These are phyloP conservation scores for Angomonas deanei DNA, from an alignment of 208 protist species.

Conservation along the genomic window DNA sequence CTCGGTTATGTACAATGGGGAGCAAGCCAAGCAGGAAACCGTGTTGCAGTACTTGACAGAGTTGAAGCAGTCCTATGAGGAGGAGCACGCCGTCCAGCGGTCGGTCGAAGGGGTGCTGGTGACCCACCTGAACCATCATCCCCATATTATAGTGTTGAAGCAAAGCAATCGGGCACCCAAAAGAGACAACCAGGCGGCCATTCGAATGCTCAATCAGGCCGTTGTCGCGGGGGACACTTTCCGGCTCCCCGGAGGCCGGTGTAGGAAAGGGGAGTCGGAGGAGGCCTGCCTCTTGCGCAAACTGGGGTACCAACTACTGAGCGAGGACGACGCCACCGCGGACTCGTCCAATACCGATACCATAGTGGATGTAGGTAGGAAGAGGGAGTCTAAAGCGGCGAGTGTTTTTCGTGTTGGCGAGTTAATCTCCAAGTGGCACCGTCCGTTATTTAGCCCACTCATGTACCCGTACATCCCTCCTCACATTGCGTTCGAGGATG, in stretches of 20 bases:
- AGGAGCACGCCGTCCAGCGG: conserved; percentile 69
- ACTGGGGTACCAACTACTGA: conserved; percentile 60
- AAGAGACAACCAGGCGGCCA: background rate
- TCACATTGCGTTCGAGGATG: conserved; percentile 66
- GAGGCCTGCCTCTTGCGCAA: conserved; percentile 72
- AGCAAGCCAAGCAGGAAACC: conserved; percentile 30
- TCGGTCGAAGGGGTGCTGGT: conserved; percentile 90
- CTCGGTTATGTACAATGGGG: conserved; percentile 9
- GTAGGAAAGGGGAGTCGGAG: conserved; percentile 60
- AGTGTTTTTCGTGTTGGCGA: conserved; percentile 53
- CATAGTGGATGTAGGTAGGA: conserved; percentile 6
- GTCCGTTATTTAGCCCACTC: conserved; percentile 77
- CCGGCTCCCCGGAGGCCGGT: conserved; percentile 72
- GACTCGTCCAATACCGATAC: background rate
- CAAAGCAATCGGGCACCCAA: conserved; percentile 9
- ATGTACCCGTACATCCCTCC: conserved; percentile 92
- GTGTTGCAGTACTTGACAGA: conserved; percentile 76
- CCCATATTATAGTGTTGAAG: conserved; percentile 89
- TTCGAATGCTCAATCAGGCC: background rate
- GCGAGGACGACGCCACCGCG: conserved; percentile 19
- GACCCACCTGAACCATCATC: conserved; percentile 90
- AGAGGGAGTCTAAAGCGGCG: background rate
- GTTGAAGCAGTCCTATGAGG: conserved; percentile 76
- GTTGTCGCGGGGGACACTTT: conserved; percentile 26
- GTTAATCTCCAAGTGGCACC: conserved; percentile 68